These are phyloP conservation scores for Euphorbia corollata DNA, from an alignment of 441 rosid genomes.

Conservation along the genomic window DNA sequence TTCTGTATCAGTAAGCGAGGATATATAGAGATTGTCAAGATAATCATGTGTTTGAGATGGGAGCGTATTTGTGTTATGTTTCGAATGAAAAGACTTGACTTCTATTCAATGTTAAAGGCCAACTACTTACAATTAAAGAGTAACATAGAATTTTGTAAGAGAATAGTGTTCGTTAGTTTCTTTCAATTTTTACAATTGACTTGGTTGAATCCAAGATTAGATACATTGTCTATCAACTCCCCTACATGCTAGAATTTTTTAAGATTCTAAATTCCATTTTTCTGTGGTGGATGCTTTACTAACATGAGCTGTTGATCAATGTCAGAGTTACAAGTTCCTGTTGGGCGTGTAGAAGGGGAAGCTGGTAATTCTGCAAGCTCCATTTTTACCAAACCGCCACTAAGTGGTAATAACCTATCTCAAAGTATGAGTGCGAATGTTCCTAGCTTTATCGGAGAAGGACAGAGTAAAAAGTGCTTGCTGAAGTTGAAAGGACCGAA, in stretches of 20 bases:
- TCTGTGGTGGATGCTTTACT: not conserved
- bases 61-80: not conserved
- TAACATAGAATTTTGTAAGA: not conserved
- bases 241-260: not conserved
- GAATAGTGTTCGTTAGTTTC: too few relatives aligned
- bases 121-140: too few relatives aligned
- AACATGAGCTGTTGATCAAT: slow-evolving; percentile 14
- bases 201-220: not conserved
- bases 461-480: slow-evolving; percentile 45
- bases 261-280: not conserved
- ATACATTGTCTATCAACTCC: not conserved
- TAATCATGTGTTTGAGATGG: not conserved
- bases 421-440: slow-evolving; percentile 28
- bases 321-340: slow-evolving; percentile 52
- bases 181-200: too few relatives aligned
- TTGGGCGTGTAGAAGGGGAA: slow-evolving; percentile 58
- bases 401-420: slow-evolving; percentile 30
- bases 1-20: not conserved
- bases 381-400: slow-evolving; percentile 34
- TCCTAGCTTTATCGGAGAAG: slow-evolving; percentile 44
- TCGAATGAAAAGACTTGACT: too few relatives aligned
- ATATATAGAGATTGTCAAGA: not conserved
- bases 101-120: too few relatives aligned
- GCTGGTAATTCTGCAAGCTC: slow-evolving; percentile 22
- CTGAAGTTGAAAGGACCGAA: slow-evolving; percentile 71